These are phyloP conservation scores for Fusarium tupiense DNA, from an alignment of 2,329 filamentous ascomycete genomes.

Conservation along the genomic window DNA sequence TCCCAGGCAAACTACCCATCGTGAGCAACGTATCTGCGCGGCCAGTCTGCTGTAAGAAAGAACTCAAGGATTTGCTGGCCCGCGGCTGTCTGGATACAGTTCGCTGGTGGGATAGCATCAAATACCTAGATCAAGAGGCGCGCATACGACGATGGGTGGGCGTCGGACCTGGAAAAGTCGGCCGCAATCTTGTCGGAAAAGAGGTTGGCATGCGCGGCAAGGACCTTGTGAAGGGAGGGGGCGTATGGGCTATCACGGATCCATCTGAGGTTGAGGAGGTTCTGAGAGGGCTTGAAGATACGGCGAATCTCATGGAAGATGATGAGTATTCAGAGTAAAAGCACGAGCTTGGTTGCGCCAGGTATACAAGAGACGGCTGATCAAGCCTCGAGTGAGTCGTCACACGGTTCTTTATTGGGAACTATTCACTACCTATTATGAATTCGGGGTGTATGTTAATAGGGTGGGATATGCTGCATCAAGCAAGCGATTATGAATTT, in stretches of 20 bases:
- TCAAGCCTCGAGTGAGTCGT: constrained; percentile 5
- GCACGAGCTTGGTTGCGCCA: neutral
- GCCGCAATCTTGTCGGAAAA: constrained; percentile 91
- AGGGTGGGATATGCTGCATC: constrained; percentile 5
- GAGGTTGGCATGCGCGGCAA: constrained; percentile 88
- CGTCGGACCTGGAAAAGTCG: constrained; percentile 93
- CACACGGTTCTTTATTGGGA: neutral
- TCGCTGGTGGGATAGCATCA: constrained; percentile 92
- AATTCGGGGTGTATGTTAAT: constrained; percentile 15
- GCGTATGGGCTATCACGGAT: constrained; percentile 91
- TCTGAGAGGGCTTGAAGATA: constrained; percentile 72
- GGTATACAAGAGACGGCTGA: neutral
- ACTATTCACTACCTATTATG: neutral
- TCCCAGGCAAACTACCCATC: constrained; percentile 79
- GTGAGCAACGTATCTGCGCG: constrained; percentile 87
- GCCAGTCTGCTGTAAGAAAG: constrained; percentile 77
- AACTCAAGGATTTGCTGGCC: constrained; percentile 82
- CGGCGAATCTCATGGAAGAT: constrained; percentile 62
- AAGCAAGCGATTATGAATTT: constrained; percentile 10
- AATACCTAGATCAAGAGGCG: constrained; percentile 85
- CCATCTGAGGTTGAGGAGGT: constrained; percentile 79
- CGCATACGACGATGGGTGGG: constrained; percentile 88
- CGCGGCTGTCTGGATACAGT: constrained; percentile 91
- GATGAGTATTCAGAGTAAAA: constrained; percentile 51
- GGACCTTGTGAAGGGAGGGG: constrained; percentile 84